Evolutionary conservation across 2,329 filamentous ascomycete species (phyloP).

Genomic region (Pseudogymnoascus destructans): DNA sequence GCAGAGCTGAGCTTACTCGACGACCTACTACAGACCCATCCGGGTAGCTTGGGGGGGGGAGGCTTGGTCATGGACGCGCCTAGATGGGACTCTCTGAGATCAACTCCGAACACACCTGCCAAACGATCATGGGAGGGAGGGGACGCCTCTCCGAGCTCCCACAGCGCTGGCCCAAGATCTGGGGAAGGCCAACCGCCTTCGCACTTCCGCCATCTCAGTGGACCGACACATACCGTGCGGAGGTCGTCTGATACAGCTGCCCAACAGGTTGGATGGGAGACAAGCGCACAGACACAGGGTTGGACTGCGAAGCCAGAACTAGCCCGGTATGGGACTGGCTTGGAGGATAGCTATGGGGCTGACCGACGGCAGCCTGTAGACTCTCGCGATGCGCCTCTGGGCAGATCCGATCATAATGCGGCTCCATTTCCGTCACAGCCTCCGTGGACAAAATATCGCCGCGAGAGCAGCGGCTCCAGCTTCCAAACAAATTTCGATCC

Average conservation of each 20-base stretch:
- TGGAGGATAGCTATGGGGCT: background rate
- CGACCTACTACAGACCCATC: conserved; percentile 4
- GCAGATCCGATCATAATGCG: background rate
- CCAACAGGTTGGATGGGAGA: background rate
- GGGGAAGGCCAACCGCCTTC: background rate
- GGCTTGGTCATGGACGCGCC: conserved; percentile 1
- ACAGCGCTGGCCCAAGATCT: background rate
- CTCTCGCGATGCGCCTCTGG: background rate
- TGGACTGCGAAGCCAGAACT: background rate
- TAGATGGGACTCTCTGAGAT: conserved; percentile 6
- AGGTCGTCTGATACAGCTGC: background rate
- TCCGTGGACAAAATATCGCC: background rate
- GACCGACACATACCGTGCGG: background rate
- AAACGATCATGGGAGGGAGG: background rate
- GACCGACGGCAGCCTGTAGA: conserved; percentile 4
- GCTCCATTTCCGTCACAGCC: background rate
- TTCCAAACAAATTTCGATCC: background rate
- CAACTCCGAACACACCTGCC: conserved; percentile 1
- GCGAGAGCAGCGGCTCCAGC: background rate
- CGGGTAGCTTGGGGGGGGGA: background rate
- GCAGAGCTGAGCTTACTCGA: conserved; percentile 5
- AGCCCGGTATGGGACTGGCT: background rate
- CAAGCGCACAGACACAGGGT: background rate
- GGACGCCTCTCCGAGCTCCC: background rate
- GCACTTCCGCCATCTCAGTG: background rate